These are phyloP conservation scores for Mucuna pruriens DNA, from an alignment of 306 rosid species.

Conservation along the genomic window DNA sequence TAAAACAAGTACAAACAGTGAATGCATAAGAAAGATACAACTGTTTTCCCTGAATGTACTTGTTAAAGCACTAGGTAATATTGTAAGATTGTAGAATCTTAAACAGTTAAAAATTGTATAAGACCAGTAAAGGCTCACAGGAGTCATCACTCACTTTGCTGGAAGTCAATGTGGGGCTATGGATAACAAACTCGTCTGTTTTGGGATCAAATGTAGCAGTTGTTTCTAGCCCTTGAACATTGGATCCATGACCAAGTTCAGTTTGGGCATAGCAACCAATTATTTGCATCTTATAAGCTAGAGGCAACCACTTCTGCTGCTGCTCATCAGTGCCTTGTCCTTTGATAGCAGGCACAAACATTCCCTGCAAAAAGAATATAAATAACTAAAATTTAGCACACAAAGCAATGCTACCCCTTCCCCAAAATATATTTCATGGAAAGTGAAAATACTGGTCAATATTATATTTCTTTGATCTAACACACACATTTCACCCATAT, in stretches of 20 bases:
- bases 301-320: constrained; percentile 86
- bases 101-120: not conserved
- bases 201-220: constrained; percentile 92
- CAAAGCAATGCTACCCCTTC: not conserved
- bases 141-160: constrained; percentile 73
- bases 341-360: constrained; percentile 90
- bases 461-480: not conserved
- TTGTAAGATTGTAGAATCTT: constrained; percentile 17
- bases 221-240: constrained; percentile 98
- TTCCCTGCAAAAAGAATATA: constrained; percentile 62
- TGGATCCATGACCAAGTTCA: constrained; percentile 98
- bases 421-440: not conserved
- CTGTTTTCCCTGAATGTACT: constrained; percentile 3
- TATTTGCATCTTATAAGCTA: constrained; percentile 91
- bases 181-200: constrained; percentile 80
- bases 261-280: constrained; percentile 99
- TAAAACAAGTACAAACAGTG: not conserved
- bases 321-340: constrained; percentile 95
- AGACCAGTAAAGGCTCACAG: not conserved
- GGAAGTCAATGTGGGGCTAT: constrained; percentile 95
- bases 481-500: constrained; percentile 14
- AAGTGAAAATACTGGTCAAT: constrained; percentile 1
- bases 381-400: constrained; percentile 30
- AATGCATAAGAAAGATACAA: not conserved
- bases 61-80: constrained; percentile 3